Conservation (phyloP, 805 yeast species). For the Lipomyces yamanashiensis region DNA sequence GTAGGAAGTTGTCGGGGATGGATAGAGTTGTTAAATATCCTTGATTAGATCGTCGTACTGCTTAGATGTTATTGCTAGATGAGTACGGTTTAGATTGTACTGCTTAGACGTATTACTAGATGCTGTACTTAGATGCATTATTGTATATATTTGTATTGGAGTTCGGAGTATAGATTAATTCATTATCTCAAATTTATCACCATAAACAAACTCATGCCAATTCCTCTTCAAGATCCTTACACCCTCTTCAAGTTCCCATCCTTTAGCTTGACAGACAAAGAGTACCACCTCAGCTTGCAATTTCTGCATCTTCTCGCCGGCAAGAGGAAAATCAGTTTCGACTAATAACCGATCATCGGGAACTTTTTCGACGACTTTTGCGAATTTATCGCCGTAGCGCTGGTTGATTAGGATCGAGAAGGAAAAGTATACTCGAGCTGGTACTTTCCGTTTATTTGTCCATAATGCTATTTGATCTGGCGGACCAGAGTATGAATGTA, state of each 20-base stretch:
- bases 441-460: constrained; percentile 46
- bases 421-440: constrained; percentile 54
- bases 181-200: background rate
- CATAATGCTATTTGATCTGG: constrained; percentile 64
- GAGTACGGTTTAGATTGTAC: background rate
- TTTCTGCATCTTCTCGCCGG: constrained; percentile 41
- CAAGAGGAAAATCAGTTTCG: constrained; percentile 58
- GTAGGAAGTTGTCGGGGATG: constrained; percentile 67
- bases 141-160: background rate
- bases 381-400: constrained; percentile 44
- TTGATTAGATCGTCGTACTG: no score
- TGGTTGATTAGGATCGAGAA: constrained; percentile 58
- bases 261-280: constrained; percentile 27
- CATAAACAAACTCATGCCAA: constrained; percentile 26
- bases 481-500: constrained; percentile 90
- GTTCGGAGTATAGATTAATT: no score
- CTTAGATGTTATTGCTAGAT: background rate
- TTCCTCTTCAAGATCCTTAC: constrained; percentile 21
- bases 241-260: constrained; percentile 36
- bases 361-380: constrained; percentile 43
- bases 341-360: constrained; percentile 51
- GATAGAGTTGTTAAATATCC: constrained; percentile 50
- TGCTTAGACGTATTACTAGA: background rate
- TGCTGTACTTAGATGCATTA: background rate
- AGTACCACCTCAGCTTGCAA: constrained; percentile 25